A percentile compares a stretch with the other conserved stretches of the same genome.
phyloP scores from a whole-genome alignment of 2,329 filamentous ascomycete species.

The Ceratocystiopsis brevicomis region DNA sequence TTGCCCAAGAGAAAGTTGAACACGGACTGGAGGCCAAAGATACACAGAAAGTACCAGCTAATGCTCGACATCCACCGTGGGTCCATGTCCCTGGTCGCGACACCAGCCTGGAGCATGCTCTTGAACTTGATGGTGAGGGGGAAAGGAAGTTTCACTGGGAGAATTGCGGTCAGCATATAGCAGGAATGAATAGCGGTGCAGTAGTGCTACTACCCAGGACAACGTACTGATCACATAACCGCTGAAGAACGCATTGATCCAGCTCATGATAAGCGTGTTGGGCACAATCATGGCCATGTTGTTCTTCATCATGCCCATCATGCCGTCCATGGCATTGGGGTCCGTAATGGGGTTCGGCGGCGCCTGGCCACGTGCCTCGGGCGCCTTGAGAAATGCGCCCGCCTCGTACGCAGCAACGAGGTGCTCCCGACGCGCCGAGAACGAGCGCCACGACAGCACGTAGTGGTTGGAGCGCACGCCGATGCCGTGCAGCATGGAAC shows the following conservation, averaged over 20 bases:
- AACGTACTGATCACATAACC: slow-evolving; percentile 86
- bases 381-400: slow-evolving; percentile 77
- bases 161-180: background rate
- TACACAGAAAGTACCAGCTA: slow-evolving; percentile 96
- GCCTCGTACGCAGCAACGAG: slow-evolving; percentile 67
- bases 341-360: slow-evolving; percentile 89
- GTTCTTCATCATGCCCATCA: slow-evolving; percentile 99
- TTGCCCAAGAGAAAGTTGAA: slow-evolving; percentile 94
- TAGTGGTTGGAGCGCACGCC: slow-evolving; percentile 69
- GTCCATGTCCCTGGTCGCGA: slow-evolving; percentile 88
- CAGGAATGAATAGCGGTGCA: too few species aligned
- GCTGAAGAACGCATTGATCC: slow-evolving; percentile 98
- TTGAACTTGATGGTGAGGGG: slow-evolving; percentile 98
- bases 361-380: slow-evolving; percentile 67
- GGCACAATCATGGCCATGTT: slow-evolving; percentile 99
- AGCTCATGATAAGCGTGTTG: slow-evolving; percentile 97
- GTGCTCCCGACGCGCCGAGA: slow-evolving; percentile 62
- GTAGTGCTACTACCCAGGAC: background rate
- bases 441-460: slow-evolving; percentile 58
- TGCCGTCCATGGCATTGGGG: slow-evolving; percentile 92
- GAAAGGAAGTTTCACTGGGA: slow-evolving; percentile 83
- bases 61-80: slow-evolving; percentile 97
- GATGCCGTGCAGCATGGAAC: slow-evolving; percentile 65
- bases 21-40: slow-evolving; percentile 90
- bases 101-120: slow-evolving; percentile 94